Conservation (phyloP, 371 early-diverging fungal genomes). For the Mortierella sp. region DNA sequence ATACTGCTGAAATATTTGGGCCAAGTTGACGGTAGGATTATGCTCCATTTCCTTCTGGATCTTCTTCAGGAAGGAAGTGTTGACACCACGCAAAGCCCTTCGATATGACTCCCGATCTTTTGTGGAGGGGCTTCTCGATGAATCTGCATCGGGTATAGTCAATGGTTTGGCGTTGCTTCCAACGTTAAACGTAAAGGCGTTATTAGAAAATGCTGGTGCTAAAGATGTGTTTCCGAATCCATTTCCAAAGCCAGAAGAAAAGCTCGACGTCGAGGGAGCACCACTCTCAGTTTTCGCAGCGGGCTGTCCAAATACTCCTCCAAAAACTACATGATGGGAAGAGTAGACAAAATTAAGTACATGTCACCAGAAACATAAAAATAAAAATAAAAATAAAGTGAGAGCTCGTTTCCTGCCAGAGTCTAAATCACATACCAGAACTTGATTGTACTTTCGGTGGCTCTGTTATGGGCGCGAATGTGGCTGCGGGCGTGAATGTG, state of each 20-base stretch:
- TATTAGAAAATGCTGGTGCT: constrained; percentile 17
- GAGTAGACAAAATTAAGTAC: no score
- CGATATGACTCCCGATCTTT: constrained; percentile 33
- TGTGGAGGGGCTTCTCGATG: background rate
- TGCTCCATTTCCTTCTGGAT: constrained; percentile 30
- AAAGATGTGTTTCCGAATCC: background rate
- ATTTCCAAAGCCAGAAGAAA: background rate
- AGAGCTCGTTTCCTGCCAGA: background rate
- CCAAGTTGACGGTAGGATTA: constrained; percentile 38
- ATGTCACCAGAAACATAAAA: no score
- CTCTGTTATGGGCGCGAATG: background rate
- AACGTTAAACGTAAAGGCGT: constrained; percentile 38
- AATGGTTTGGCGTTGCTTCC: constrained; percentile 28
- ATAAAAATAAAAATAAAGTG: background rate
- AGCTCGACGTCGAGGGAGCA: background rate
- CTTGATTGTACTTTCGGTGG: background rate
- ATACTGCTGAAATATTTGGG: constrained; percentile 31
- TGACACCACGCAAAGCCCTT: constrained; percentile 25
- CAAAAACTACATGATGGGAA: background rate
- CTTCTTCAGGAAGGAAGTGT: constrained; percentile 33
- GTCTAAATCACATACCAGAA: background rate
- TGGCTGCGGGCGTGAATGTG: constrained; percentile 6
- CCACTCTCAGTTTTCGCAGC: background rate
- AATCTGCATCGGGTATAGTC: background rate
- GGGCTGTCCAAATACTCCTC: background rate